These are phyloP conservation scores for Tylopilus balloui DNA, from an alignment of 768 basidiomycete genomes.

Conservation along the genomic window DNA sequence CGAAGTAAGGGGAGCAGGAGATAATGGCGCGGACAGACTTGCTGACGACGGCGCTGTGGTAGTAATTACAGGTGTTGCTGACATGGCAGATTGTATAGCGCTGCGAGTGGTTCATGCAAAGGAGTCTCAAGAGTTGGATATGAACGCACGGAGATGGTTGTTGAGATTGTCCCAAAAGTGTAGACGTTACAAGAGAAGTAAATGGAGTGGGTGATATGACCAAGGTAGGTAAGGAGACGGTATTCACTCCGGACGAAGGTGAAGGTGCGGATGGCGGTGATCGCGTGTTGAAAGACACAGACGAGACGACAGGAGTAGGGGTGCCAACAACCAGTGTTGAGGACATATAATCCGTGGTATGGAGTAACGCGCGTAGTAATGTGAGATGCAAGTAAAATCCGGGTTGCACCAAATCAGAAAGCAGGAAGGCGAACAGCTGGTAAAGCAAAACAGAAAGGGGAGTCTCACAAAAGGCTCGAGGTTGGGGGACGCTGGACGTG, in stretches of 20 bases:
- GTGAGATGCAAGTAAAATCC: constrained; percentile 10
- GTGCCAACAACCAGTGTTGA: constrained; percentile 14
- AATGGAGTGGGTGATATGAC: constrained; percentile 15
- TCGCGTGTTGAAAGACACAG: constrained; percentile 11
- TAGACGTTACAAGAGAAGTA: constrained; percentile 10
- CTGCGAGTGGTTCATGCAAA: constrained; percentile 19
- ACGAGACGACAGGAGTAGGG: constrained; percentile 2
- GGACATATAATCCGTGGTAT: constrained; percentile 20
- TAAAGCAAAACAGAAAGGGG: constrained; percentile 1
- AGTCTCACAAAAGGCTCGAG: constrained; percentile 2
- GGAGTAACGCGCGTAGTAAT: constrained; percentile 4
- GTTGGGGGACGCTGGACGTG: background rate
- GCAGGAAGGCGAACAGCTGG: constrained; percentile 3
- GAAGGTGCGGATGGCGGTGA: constrained; percentile 6
- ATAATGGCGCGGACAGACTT: constrained; percentile 11
- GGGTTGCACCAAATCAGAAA: constrained; percentile 2
- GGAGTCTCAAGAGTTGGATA: background rate
- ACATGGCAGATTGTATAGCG: constrained; percentile 9
- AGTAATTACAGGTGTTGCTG: constrained; percentile 8
- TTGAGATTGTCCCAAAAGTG: constrained; percentile 10
- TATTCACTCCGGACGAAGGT: constrained; percentile 8
- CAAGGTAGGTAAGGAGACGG: constrained; percentile 21
- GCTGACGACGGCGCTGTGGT: constrained; percentile 10
- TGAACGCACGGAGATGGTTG: constrained; percentile 24
- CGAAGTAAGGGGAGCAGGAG: constrained; percentile 8